These are phyloP conservation scores for Solanum gandarillasii DNA, from an alignment of 257 asterid genomes.

Conservation along the genomic window DNA sequence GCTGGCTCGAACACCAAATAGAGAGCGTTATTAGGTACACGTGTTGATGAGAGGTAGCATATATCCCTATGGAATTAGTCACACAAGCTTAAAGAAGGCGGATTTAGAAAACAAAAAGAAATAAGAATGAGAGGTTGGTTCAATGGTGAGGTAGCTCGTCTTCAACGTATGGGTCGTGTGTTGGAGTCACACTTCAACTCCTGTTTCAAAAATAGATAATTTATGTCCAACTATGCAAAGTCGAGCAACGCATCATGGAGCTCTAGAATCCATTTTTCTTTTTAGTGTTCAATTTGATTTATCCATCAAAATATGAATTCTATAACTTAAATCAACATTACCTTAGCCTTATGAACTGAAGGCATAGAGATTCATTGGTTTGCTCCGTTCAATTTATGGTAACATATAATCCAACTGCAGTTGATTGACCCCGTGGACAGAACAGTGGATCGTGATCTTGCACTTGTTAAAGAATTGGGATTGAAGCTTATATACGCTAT, in stretches of 20 bases:
- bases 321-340: neutral
- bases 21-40: neutral
- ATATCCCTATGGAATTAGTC: neutral
- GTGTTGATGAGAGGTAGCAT: neutral
- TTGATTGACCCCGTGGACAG: conserved; percentile 91
- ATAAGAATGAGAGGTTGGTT: neutral
- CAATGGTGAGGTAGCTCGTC: neutral
- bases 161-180: neutral
- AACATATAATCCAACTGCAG: conserved; percentile 20
- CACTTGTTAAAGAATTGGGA: conserved; percentile 80
- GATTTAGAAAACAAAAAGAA: neutral
- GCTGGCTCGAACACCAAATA: too few species aligned
- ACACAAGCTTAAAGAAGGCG: neutral
- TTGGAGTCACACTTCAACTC: neutral
- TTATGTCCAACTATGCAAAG: neutral
- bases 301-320: neutral
- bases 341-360: neutral
- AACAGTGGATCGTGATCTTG: conserved; percentile 75
- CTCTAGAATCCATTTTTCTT: too few species aligned
- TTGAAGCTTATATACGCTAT: conserved; percentile 83
- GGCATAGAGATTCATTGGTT: neutral
- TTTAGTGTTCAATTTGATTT: too few species aligned
- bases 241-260: too few species aligned
- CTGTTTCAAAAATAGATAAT: neutral
- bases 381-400: neutral